Percentiles rank a stretch among this genome's conserved stretches.
Evolutionary conservation across 2,329 filamentous ascomycete genomes (phyloP).

Genomic region (Penicillium sp.): DNA sequence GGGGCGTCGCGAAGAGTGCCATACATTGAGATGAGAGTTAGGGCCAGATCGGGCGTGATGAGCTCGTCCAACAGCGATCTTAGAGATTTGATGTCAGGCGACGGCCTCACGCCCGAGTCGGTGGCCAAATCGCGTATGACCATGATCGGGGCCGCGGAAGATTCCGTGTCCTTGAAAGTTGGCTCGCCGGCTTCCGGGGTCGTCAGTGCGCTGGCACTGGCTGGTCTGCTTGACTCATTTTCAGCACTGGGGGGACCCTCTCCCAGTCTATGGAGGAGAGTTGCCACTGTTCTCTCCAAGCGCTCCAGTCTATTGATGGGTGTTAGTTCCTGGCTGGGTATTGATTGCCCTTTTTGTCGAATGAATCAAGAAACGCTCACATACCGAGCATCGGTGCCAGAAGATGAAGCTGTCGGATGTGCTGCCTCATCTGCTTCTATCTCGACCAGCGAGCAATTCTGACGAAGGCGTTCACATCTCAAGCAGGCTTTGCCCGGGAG

Average conservation of each 20-base stretch:
- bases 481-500: slow-evolving; percentile 37
- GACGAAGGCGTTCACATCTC: slow-evolving; percentile 42
- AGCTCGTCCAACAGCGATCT: slow-evolving; percentile 22
- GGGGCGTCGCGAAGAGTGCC: background rate
- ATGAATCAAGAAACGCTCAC: no score
- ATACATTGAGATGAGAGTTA: slow-evolving; percentile 34
- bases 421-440: slow-evolving; percentile 2
- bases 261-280: slow-evolving; percentile 22
- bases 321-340: background rate
- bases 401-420: background rate
- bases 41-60: slow-evolving; percentile 27
- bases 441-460: slow-evolving; percentile 38
- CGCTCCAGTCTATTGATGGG: slow-evolving; percentile 15
- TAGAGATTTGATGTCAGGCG: slow-evolving; percentile 16
- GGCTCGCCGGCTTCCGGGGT: slow-evolving; percentile 14
- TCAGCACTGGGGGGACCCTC: slow-evolving; percentile 14
- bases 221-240: slow-evolving; percentile 11
- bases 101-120: slow-evolving; percentile 12
- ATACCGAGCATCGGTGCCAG: slow-evolving; percentile 24
- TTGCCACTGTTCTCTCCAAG: slow-evolving; percentile 21
- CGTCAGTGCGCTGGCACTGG: slow-evolving; percentile 15
- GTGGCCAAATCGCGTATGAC: slow-evolving; percentile 26
- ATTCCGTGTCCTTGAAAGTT: slow-evolving; percentile 17
- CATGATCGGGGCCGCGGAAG: slow-evolving; percentile 24
- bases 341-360: no score